These are phyloP conservation scores for Phytophthora pinifolia DNA, from an alignment of 352 stramenopile genomes.

Conservation along the genomic window DNA sequence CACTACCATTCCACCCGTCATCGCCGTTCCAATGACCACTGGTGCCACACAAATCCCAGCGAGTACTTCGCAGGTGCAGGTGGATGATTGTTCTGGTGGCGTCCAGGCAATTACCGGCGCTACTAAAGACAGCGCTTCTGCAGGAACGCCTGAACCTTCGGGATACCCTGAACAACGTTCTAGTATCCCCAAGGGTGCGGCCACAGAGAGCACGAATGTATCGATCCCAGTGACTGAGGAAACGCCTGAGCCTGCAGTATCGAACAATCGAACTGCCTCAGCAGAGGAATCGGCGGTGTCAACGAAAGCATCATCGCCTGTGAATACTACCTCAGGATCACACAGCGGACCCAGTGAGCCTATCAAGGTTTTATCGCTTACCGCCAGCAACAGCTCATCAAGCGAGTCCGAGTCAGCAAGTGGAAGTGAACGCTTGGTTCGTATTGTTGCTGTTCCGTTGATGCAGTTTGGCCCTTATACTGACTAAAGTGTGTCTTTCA, in stretches of 20 bases:
- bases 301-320: slow-evolving; percentile 18
- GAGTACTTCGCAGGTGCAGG: slow-evolving; percentile 5
- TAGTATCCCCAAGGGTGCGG: not conserved
- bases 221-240: not conserved
- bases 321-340: slow-evolving; percentile 14
- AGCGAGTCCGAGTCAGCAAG: slow-evolving; percentile 21
- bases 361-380: slow-evolving; percentile 30
- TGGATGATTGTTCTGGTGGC: slow-evolving; percentile 1
- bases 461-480: not conserved
- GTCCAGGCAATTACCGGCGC: slow-evolving; percentile 8
- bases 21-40: not conserved
- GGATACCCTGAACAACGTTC: slow-evolving; percentile 17
- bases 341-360: slow-evolving; percentile 12
- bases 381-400: slow-evolving; percentile 26
- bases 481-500: slow-evolving; percentile 3
- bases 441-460: not conserved
- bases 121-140: slow-evolving; percentile 6
- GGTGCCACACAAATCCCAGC: not conserved
- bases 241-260: slow-evolving; percentile 3
- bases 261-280: slow-evolving; percentile 9
- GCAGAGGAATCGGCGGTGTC: slow-evolving; percentile 10
- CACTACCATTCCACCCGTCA: slow-evolving; percentile 2
- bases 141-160: slow-evolving; percentile 4
- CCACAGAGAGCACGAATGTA: slow-evolving; percentile 7
- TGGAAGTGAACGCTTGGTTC: slow-evolving; percentile 20